Conservation (phyloP, 2,329 filamentous ascomycete genomes). For the Neurospora sp. region DNA sequence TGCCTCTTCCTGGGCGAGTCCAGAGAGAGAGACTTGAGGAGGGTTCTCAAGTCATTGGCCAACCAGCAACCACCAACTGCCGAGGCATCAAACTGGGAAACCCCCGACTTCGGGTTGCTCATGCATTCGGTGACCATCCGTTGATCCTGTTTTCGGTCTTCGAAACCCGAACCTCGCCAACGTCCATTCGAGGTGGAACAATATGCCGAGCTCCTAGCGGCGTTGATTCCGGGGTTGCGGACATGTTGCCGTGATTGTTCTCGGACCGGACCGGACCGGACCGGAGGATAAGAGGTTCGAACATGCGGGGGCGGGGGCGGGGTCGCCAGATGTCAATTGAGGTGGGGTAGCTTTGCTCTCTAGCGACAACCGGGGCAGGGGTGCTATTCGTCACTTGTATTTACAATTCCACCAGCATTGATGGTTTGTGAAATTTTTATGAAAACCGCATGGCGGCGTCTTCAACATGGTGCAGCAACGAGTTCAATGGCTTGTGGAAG, state of each 20-base stretch:
- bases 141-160: not conserved
- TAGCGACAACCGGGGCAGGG: not conserved
- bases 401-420: not conserved
- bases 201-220: not conserved
- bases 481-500: not conserved
- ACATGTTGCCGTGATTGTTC: not conserved
- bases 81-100: not conserved
- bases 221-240: not conserved
- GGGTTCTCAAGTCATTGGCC: not conserved
- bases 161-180: not conserved
- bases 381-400: not conserved
- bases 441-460: not conserved
- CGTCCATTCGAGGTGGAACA: not conserved
- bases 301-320: not conserved
- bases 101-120: not conserved
- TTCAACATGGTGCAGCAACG: not conserved
- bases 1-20: not conserved
- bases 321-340: not conserved
- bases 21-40: not conserved
- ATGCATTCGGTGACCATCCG: not conserved
- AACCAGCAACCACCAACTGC: not conserved
- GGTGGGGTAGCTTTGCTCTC: not conserved
- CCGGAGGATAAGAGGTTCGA: not conserved
- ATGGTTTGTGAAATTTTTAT: fast-evolving
- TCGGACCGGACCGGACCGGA: not conserved